Evolutionary conservation across 1,284 basidiomycete genomes (phyloP).

Genomic region (Malassezia pachydermatis): DNA sequence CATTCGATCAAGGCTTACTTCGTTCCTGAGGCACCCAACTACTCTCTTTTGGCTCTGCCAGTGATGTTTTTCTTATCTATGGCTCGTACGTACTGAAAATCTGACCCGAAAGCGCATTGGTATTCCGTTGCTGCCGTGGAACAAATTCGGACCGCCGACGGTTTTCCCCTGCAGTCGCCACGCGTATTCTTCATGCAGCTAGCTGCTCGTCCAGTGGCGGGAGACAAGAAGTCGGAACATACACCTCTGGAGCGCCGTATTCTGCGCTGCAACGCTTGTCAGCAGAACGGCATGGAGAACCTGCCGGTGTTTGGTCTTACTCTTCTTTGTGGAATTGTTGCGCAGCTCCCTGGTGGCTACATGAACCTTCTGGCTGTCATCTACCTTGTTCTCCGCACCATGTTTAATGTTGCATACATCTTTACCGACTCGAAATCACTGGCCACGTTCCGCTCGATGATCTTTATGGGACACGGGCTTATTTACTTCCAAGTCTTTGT

Average conservation of each 20-base stretch:
- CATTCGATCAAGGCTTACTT: too few relatives aligned
- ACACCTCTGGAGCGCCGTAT: not conserved
- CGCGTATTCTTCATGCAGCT: constrained; percentile 4
- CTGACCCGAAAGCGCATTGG: constrained; percentile 5
- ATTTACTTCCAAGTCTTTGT: not conserved
- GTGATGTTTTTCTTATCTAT: not conserved
- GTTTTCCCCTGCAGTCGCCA: too few relatives aligned
- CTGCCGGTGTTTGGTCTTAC: not conserved
- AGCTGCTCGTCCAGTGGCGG: not conserved
- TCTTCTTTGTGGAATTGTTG: not conserved
- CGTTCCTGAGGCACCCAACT: too few relatives aligned
- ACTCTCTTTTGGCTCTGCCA: constrained; percentile 1
- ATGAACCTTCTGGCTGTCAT: not conserved
- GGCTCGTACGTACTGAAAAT: not conserved
- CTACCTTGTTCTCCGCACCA: not conserved
- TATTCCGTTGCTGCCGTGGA: not conserved
- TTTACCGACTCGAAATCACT: not conserved
- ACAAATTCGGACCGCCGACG: too few relatives aligned
- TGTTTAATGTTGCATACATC: not conserved
- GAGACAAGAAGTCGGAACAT: not conserved
- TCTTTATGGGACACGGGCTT: not conserved
- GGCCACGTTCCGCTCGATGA: not conserved
- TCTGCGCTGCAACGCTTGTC: constrained; percentile 3
- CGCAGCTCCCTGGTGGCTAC: not conserved
- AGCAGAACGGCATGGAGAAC: constrained; percentile 6